Conservation (phyloP, 2,329 filamentous ascomycete species). For the Teratosphaeriaceae sp. region DNA sequence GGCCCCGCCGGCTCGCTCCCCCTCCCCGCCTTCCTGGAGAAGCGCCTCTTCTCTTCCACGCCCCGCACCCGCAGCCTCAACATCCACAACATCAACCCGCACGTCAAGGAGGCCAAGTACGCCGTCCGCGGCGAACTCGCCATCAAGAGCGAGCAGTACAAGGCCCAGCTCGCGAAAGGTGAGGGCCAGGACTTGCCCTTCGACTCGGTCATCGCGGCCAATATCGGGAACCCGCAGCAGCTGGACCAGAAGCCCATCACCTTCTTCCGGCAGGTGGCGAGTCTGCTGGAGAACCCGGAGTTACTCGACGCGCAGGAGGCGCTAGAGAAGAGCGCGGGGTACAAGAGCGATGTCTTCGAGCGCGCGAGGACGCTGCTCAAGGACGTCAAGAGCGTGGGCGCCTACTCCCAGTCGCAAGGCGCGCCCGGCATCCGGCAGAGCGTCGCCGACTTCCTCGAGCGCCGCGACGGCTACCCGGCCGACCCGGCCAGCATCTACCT, state of each 20-base stretch:
- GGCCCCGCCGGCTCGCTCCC: constrained; percentile 16
- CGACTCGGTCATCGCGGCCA: constrained; percentile 85
- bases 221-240: constrained; percentile 98
- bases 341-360: constrained; percentile 83
- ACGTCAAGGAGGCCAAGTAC: constrained; percentile 84
- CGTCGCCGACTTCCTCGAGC: constrained; percentile 86
- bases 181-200: constrained; percentile 69
- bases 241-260: constrained; percentile 98
- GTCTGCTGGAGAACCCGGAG: constrained; percentile 81
- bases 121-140: constrained; percentile 95
- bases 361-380: constrained; percentile 74
- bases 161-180: constrained; percentile 57
- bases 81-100: constrained; percentile 84
- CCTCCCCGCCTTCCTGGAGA: constrained; percentile 17
- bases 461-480: constrained; percentile 79
- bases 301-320: constrained; percentile 77
- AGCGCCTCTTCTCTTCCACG: constrained; percentile 15
- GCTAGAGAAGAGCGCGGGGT: constrained; percentile 68
- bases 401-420: constrained; percentile 92
- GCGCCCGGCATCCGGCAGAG: constrained; percentile 80
- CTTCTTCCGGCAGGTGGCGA: constrained; percentile 96
- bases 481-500: constrained; percentile 80
- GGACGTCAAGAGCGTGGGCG: constrained; percentile 84
- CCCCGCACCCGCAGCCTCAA: constrained; percentile 42
- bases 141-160: constrained; percentile 86